phyloP scores from a whole-genome alignment of 106 monocot species.

The Chionographis japonica region DNA sequence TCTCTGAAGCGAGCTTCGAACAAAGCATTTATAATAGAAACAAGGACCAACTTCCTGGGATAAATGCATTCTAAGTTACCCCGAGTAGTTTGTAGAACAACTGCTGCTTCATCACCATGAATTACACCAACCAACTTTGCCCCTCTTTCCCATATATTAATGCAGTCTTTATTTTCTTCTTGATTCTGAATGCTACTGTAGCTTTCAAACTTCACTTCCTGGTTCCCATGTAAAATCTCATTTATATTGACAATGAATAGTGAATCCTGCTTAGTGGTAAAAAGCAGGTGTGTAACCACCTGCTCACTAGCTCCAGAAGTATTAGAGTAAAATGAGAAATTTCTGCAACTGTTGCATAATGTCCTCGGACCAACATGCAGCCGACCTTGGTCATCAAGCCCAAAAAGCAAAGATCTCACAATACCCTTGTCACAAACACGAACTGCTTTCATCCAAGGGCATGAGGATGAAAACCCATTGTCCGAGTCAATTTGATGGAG shows the following conservation, averaged over 20 bases:
- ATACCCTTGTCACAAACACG: slow-evolving; percentile 45
- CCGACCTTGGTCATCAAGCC: slow-evolving; percentile 76
- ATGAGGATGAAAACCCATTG: slow-evolving; percentile 58
- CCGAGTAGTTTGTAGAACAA: slow-evolving; percentile 72
- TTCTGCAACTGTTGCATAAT: slow-evolving; percentile 66
- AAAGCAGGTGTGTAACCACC: slow-evolving; percentile 67
- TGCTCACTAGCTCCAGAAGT: slow-evolving; percentile 21
- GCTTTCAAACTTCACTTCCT: slow-evolving; percentile 37
- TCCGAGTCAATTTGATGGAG: slow-evolving; percentile 26
- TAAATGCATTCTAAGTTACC: slow-evolving; percentile 94
- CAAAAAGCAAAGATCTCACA: slow-evolving; percentile 50
- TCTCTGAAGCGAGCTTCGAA: slow-evolving; percentile 61
- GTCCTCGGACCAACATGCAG: slow-evolving; percentile 54
- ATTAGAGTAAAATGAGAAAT: slow-evolving; percentile 78
- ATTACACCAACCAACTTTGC: slow-evolving; percentile 81
- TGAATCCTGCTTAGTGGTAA: slow-evolving; percentile 84
- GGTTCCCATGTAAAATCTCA: slow-evolving; percentile 57
- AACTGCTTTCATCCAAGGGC: slow-evolving; percentile 84
- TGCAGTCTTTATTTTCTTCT: slow-evolving; percentile 33
- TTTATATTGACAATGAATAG: slow-evolving; percentile 60
- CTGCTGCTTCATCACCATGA: slow-evolving; percentile 93
- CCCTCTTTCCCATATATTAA: slow-evolving; percentile 87
- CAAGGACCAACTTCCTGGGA: slow-evolving; percentile 85
- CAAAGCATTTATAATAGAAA: slow-evolving; percentile 74
- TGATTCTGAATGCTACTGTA: slow-evolving; percentile 11